Evolutionary conservation across 495 filamentous ascomycete species (phyloP).

Genomic region (Entonaema liquescens): DNA sequence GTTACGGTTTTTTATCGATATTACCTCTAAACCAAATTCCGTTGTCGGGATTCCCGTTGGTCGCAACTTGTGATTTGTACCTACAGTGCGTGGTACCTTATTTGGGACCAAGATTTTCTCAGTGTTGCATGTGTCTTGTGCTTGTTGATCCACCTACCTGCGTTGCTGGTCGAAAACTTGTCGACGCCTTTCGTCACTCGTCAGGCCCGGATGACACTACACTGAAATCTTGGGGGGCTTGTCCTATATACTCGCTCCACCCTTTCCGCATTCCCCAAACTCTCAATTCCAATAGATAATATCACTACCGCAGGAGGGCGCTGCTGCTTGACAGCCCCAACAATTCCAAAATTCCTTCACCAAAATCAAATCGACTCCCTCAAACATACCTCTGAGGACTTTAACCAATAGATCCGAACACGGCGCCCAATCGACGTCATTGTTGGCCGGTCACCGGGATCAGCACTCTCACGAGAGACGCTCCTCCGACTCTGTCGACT

Average conservation of each 20-base stretch:
- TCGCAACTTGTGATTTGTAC: conserved; percentile 19
- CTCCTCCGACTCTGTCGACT: conserved; percentile 70
- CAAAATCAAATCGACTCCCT: conserved; percentile 62
- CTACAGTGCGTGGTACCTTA: conserved; percentile 40
- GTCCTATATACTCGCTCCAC: conserved; percentile 47
- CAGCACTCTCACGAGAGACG: conserved; percentile 54
- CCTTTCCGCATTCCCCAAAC: conserved; percentile 44
- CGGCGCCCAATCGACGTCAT: conserved; percentile 51
- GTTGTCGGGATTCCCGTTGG: conserved; percentile 16
- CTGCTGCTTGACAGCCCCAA: conserved; percentile 69
- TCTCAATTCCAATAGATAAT: conserved; percentile 39
- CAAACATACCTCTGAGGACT: conserved; percentile 70
- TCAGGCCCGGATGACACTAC: conserved; percentile 40
- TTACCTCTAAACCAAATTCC: conserved; percentile 11
- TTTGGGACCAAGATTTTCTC: conserved; percentile 27
- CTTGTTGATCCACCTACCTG: conserved; percentile 39
- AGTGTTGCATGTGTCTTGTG: conserved; percentile 42
- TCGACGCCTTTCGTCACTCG: conserved; percentile 41
- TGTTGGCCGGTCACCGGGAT: conserved; percentile 51
- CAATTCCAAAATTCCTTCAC: conserved; percentile 65
- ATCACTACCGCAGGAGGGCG: conserved; percentile 59
- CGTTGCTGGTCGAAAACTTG: conserved; percentile 32
- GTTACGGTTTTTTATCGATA: conserved; percentile 32
- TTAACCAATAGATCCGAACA: conserved; percentile 53
- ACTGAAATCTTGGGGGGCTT: conserved; percentile 37